Evolutionary conservation across 1,139 yeast species (phyloP).

Genomic region (Pichia sp.): DNA sequence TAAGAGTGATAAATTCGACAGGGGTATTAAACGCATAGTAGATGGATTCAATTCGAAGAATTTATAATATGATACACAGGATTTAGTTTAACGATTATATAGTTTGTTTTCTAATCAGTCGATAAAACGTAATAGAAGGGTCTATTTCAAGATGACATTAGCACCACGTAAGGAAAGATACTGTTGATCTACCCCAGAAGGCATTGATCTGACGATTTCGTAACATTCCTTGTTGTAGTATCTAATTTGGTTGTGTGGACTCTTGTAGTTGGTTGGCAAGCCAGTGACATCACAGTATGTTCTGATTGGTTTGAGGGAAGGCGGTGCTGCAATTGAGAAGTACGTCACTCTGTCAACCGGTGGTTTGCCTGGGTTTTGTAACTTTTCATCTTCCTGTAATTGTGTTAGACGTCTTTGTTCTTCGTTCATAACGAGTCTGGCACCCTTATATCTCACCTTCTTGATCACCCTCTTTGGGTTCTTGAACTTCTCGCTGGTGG

Average conservation of each 20-base stretch:
- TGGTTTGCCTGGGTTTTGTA: conserved; percentile 9
- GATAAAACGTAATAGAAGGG: no score
- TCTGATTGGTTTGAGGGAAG: conserved; percentile 76
- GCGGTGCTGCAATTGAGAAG: conserved; percentile 77
- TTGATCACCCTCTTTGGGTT: conserved; percentile 49
- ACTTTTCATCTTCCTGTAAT: conserved; percentile 30
- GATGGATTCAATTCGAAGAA: conserved; percentile 33
- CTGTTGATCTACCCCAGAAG: conserved; percentile 93
- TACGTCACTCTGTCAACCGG: conserved; percentile 53
- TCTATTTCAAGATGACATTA: conserved; percentile 68
- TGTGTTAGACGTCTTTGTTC: conserved; percentile 62
- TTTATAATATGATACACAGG: no score
- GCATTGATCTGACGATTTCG: conserved; percentile 73
- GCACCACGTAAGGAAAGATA: conserved; percentile 87
- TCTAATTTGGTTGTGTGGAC: conserved; percentile 74
- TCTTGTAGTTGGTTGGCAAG: conserved; percentile 70
- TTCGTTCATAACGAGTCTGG: conserved; percentile 72
- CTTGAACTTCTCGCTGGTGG: conserved; percentile 53
- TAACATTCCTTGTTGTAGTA: conserved; percentile 85
- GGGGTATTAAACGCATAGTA: conserved; percentile 38
- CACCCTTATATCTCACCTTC: conserved; percentile 68
- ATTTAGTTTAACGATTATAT: background rate
- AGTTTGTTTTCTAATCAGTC: background rate
- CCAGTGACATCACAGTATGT: conserved; percentile 96
- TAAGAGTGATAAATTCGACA: conserved; percentile 41